Evolutionary conservation across 495 filamentous ascomycete genomes (phyloP).

Genomic region (Hyphodiscus hymeniophilus): DNA sequence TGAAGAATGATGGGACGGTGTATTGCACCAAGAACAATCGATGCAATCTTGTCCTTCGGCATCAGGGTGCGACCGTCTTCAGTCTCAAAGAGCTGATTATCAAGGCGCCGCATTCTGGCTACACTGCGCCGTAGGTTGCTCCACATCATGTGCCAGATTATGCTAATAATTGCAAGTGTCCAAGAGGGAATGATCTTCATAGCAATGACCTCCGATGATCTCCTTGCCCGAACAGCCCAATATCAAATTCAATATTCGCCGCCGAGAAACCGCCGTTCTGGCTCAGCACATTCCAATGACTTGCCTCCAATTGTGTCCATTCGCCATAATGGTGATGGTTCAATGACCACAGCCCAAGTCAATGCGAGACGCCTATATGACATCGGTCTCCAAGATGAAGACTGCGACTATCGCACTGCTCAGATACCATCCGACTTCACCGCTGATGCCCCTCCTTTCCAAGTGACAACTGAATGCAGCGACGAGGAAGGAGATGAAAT

Average conservation of each 20-base stretch:
- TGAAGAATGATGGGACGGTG: conserved; percentile 72
- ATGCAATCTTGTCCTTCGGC: conserved; percentile 77
- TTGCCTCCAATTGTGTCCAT: conserved; percentile 33
- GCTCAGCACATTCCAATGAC: conserved; percentile 18
- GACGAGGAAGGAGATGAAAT: conserved; percentile 40
- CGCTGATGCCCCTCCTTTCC: conserved; percentile 30
- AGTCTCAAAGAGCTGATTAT: conserved; percentile 77
- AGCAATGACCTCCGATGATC: conserved; percentile 70
- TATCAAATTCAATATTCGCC: conserved; percentile 65
- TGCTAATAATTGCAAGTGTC: conserved; percentile 43
- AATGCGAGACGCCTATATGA: conserved; percentile 32
- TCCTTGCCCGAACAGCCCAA: conserved; percentile 61
- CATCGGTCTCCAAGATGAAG: conserved; percentile 43
- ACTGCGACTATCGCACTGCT: conserved; percentile 37
- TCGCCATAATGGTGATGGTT: conserved; percentile 36
- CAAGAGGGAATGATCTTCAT: conserved; percentile 93
- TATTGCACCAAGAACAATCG: conserved; percentile 80
- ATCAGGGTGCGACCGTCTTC: conserved; percentile 71
- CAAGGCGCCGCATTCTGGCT: conserved; percentile 73
- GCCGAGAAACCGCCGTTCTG: conserved; percentile 13
- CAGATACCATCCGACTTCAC: conserved; percentile 46
- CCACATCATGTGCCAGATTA: neutral
- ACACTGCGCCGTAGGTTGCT: conserved; percentile 74
- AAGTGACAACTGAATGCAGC: conserved; percentile 44
- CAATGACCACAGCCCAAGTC: conserved; percentile 30